Evolutionary conservation across 1,139 yeast genomes (phyloP), one percentile per base, ranked within the genome.

Genomic region (Yamadazyma taylorii): DNA sequence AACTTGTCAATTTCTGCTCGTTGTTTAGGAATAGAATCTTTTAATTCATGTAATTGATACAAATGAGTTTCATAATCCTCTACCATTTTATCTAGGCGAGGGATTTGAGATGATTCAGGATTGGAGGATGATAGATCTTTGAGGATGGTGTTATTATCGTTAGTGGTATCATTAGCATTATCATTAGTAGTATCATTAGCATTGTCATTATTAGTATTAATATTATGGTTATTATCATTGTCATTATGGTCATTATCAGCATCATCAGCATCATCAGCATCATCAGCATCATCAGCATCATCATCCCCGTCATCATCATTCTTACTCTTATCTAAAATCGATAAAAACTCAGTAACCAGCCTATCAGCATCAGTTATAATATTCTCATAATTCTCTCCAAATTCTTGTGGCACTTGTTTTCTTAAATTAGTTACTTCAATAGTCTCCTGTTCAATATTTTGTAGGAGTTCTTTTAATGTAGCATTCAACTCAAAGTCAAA

Each of bases 401-500:
- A 65, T 39, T 51, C 51, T 10, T 45, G 45, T 0, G 87, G 88
- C n/a, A 75, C 61, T n/a, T 66, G 67, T 35, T 77, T 63, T 34
- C 88, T 60, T 38, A 79, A 55, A 25, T 62, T 60, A 0, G 85
- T 72, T 19, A 79, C 70, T 37, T 64, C 69, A 2, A 75, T 69
- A 0, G 85, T 76, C 43, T 76, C 78, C 33, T 68, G 71, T 45
- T 83, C 89, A 41, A 82, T 79, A 32, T 69, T 68, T 35, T 69
- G 69, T 43, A 81, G 70, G 27, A 76, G 52, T 34, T 68, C 66
- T 34, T 87, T 61, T 24, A 83, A 69, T 37, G 66, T 55, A 39
- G 74, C 75, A 51, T 81, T 80, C 40, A 81, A 54, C 9, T 71
- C 76, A 30, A 74, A 60, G 52, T 83, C 86, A 55, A 81, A 81